Conservation (phyloP, 805 yeast species). For the Barnettozyma wickerhamii region DNA sequence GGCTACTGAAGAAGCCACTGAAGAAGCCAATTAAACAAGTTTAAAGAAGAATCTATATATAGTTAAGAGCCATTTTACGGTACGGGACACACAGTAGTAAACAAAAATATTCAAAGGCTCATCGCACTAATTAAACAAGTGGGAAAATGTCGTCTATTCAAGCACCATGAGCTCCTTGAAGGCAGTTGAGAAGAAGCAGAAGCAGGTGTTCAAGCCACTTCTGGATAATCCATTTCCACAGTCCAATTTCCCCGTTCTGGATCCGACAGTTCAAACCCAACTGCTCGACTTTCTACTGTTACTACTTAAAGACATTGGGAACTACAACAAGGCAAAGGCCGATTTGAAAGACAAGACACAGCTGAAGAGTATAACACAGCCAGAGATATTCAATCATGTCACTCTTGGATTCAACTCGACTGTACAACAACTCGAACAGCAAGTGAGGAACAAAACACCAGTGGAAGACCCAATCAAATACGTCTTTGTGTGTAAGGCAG, state of each 20-base stretch:
- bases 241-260: constrained; percentile 39
- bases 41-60: too few relatives aligned
- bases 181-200: constrained; percentile 43
- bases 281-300: constrained; percentile 34
- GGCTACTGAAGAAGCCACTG: not conserved
- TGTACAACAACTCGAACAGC: constrained; percentile 41
- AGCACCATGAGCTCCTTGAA: constrained; percentile 35
- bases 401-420: constrained; percentile 55
- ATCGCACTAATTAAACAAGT: not conserved
- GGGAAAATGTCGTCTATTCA: not conserved
- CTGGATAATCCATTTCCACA: constrained; percentile 60
- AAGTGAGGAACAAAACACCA: constrained; percentile 27
- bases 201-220: constrained; percentile 60
- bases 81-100: not conserved
- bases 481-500: constrained; percentile 62
- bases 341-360: constrained; percentile 9
- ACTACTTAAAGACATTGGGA: constrained; percentile 32
- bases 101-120: not conserved
- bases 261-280: constrained; percentile 33
- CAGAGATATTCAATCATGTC: constrained; percentile 19
- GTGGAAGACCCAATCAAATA: constrained; percentile 8
- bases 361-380: not conserved
- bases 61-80: too few relatives aligned
- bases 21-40: not conserved
- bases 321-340: constrained; percentile 20